Base-by-base conservation (phyloP, 805 yeast genomes). In the Debaryomyces castellii region DNA sequence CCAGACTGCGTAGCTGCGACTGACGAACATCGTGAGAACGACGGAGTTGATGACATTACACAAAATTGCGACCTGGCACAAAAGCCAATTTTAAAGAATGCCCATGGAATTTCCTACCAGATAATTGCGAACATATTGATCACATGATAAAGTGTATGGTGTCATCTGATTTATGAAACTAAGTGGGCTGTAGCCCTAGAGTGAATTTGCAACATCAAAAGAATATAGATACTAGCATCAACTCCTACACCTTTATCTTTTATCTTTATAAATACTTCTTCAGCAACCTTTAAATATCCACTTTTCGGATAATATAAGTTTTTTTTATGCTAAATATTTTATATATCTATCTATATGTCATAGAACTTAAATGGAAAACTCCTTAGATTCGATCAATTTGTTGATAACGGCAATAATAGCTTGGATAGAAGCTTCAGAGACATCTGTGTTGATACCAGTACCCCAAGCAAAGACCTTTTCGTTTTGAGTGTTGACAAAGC, bases 351-450 rank as follows among this genome's bases (percentile, higher is more conserved):
- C 14, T 30, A 30, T 14, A 14, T 30, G 7, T 14, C 34, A 7
- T 30, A 8, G 8, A 14, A 3, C 34, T 16, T 23, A 37, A 37
- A 37, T 23, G 12, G 28, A 18, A 9, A 37, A 23, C 16, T 69
- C 72, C 24, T 61, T 59, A 37, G 53, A 45, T 41, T 60, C 63
- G 40, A 64, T 51, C 49, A 77, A 62, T 30, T 67, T 62, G 45
- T 61, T 61, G 40, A 86, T 73, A 43, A 85, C 77, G 20, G 91
- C 78, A 40, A 85, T 62, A 51, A 86, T 78, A 21, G 92, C 83
- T 57, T 78, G 76, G 53, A 89, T 79, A 44, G 74, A 66, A 20
- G 76, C 73, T 60, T 71, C 70, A 41, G 71, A 60, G 41, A 70
- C 74, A 59, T 72, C 77, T 25, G 66, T 54, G 56, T 72, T 64